Percentiles rank a stretch among this genome's conserved stretches.
These are phyloP conservation scores for Rickenella mellea DNA, from an alignment of 768 basidiomycete genomes.

Conservation along the genomic window DNA sequence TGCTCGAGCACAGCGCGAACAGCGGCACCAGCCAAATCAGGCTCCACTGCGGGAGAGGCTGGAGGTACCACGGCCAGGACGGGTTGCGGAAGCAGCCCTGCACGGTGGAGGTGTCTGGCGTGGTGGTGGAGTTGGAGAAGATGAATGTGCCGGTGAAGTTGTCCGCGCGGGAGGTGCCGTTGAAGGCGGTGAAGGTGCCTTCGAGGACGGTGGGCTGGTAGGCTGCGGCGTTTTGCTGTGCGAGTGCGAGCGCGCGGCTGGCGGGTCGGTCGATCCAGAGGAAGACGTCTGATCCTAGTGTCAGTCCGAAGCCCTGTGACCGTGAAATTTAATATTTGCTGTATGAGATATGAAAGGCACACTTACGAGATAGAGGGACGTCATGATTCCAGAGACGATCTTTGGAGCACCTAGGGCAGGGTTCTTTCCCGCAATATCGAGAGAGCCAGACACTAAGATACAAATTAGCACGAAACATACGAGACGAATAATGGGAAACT, in stretches of 20 bases:
- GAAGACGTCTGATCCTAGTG: slow-evolving; percentile 77
- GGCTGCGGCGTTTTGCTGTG: slow-evolving; percentile 18
- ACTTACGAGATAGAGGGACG: neutral
- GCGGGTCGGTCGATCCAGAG: slow-evolving; percentile 59
- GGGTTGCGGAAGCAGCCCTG: slow-evolving; percentile 70
- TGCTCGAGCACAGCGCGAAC: slow-evolving; percentile 64
- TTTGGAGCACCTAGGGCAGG: neutral
- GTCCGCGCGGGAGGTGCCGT: slow-evolving; percentile 31
- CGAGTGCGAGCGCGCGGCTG: slow-evolving; percentile 22
- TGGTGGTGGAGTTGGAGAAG: slow-evolving; percentile 24
- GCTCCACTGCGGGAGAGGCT: slow-evolving; percentile 78
- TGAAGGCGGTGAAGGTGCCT: slow-evolving; percentile 41
- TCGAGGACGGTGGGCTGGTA: slow-evolving; percentile 26
- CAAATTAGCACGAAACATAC: neutral
- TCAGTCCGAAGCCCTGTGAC: slow-evolving; percentile 68
- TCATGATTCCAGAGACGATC: slow-evolving; percentile 1
- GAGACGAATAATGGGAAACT: slow-evolving; percentile 18
- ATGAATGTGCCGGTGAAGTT: slow-evolving; percentile 37
- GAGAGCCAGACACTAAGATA: neutral
- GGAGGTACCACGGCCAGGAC: slow-evolving; percentile 67
- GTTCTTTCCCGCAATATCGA: neutral
- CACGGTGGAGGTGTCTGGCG: slow-evolving; percentile 22
- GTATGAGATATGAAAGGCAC: neutral
- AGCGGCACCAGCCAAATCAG: slow-evolving; percentile 67
- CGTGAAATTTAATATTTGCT: neutral